phyloP scores from a whole-genome alignment of 2,329 filamentous ascomycete species.

The Aspergillus sp. region DNA sequence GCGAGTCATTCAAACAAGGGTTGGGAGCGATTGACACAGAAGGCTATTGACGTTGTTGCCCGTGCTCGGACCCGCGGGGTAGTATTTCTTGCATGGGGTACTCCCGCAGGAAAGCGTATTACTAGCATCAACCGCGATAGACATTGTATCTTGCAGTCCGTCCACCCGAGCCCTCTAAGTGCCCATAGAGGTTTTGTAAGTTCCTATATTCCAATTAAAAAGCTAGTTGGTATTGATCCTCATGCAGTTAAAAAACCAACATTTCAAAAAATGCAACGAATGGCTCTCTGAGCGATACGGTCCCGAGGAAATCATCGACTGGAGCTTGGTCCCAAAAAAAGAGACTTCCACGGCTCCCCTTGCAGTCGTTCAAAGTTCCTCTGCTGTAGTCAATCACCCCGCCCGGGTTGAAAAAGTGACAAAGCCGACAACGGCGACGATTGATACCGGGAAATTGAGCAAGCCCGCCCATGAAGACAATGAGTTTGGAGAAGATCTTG shows the following conservation, averaged over 20 bases:
- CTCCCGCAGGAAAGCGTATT: slow-evolving; percentile 77
- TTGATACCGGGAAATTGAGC: slow-evolving; percentile 19
- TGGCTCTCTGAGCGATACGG: slow-evolving; percentile 83
- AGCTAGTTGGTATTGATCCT: neutral
- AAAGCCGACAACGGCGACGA: slow-evolving; percentile 10
- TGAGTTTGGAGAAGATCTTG: slow-evolving; percentile 45
- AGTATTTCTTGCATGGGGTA: slow-evolving; percentile 94
- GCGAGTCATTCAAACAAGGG: slow-evolving; percentile 83
- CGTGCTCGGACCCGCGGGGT: slow-evolving; percentile 76
- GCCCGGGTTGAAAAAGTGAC: slow-evolving; percentile 10
- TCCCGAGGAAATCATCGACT: slow-evolving; percentile 77
- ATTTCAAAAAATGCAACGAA: slow-evolving; percentile 50
- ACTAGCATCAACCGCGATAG: slow-evolving; percentile 67
- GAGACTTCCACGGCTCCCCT: slow-evolving; percentile 16
- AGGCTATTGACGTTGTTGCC: slow-evolving; percentile 82
- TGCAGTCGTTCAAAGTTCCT: slow-evolving; percentile 14
- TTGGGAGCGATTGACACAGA: slow-evolving; percentile 93
- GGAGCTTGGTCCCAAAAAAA: slow-evolving; percentile 59
- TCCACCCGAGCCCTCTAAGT: slow-evolving; percentile 92
- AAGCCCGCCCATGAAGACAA: slow-evolving; percentile 21
- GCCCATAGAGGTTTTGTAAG: slow-evolving; percentile 74
- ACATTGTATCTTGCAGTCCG: slow-evolving; percentile 81
- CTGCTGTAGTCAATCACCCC: slow-evolving; percentile 27
- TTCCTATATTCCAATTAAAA: slow-evolving; percentile 15
- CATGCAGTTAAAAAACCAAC: slow-evolving; percentile 43